These are phyloP conservation scores for Hebeloma cylindrosporum DNA, from an alignment of 768 basidiomycete genomes.

Conservation along the genomic window DNA sequence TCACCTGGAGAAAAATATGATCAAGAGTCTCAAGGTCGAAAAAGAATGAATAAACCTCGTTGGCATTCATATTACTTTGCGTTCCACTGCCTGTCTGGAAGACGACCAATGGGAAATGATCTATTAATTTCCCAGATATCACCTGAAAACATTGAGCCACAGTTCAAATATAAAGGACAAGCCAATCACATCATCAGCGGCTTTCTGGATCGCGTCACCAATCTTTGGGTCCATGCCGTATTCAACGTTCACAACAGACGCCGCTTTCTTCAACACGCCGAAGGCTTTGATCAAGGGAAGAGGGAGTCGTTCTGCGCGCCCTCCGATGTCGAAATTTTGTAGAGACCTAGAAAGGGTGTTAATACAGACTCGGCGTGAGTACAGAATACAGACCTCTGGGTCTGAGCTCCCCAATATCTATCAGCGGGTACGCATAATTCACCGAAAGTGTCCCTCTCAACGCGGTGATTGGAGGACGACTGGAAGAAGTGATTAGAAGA, in stretches of 20 bases:
- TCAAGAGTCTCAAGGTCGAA: conserved; percentile 1
- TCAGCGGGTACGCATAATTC: conserved; percentile 76
- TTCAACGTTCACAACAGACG: conserved; percentile 81
- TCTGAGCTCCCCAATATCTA: conserved; percentile 98
- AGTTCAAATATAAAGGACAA: not conserved
- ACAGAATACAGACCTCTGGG: conserved; percentile 66
- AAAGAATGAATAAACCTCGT: conserved; percentile 60
- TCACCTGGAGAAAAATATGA: conserved; percentile 56
- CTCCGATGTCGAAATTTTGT: conserved; percentile 98
- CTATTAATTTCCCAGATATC: conserved; percentile 90
- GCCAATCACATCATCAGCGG: conserved; percentile 83
- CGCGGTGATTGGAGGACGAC: conserved; percentile 59
- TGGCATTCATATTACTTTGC: conserved; percentile 99
- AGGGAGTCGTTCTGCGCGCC: conserved; percentile 89
- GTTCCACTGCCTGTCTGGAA: conserved; percentile 99
- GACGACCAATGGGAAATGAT: conserved; percentile 97
- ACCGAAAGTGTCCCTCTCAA: conserved; percentile 94
- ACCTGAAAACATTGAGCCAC: conserved; percentile 55
- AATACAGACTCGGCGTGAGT: not conserved
- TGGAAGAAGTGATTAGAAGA: conserved; percentile 13
- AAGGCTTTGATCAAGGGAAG: conserved; percentile 97
- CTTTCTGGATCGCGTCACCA: conserved; percentile 84
- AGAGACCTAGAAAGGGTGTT: conserved; percentile 59
- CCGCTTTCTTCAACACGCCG: conserved; percentile 96
- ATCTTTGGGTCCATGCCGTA: conserved; percentile 92